A percentile compares a stretch with the other conserved stretches of the same genome.
These are phyloP conservation scores for Volvox carteri DNA, from an alignment of 163 green algal genomes.

Conservation along the genomic window DNA sequence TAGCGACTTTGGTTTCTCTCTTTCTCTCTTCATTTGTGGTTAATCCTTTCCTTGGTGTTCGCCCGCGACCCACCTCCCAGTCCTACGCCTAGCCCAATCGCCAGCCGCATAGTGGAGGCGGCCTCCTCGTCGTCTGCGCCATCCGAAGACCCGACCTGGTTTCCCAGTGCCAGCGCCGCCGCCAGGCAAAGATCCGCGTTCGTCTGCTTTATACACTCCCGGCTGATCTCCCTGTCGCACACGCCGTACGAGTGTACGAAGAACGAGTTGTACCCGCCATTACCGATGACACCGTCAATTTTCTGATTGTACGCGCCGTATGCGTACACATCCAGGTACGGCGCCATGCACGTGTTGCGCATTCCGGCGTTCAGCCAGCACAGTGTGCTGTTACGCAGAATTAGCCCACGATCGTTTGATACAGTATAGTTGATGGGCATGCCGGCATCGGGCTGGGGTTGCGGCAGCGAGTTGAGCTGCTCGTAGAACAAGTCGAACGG, in stretches of 20 bases:
- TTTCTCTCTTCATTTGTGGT: too few species aligned
- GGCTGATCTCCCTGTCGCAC: slow-evolving; percentile 11
- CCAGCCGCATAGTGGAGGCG: not conserved
- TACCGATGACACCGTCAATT: not conserved
- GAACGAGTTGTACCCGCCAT: slow-evolving; percentile 51
- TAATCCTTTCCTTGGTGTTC: too few species aligned
- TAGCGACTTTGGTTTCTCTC: too few species aligned
- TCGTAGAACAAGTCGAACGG: slow-evolving; percentile 17
- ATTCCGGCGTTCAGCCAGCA: not conserved
- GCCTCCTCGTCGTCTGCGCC: not conserved
- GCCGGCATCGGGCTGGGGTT: not conserved
- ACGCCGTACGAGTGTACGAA: slow-evolving; percentile 28
- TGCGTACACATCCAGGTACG: not conserved
- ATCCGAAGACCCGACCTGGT: not conserved
- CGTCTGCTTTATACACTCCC: not conserved
- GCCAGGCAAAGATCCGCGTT: slow-evolving; percentile 37
- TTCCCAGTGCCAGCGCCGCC: not conserved
- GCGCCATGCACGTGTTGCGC: not conserved
- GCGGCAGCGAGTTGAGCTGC: slow-evolving; percentile 42
- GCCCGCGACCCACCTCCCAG: slow-evolving; percentile 28
- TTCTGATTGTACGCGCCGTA: slow-evolving; percentile 41
- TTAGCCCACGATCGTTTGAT: not conserved
- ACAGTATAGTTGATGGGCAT: not conserved
- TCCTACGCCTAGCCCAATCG: slow-evolving; percentile 28
- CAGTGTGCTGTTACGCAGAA: not conserved